Percentiles rank a stretch among this genome's conserved stretches.
Evolutionary conservation across 116 monocot species (phyloP).

Genomic region (Phalaenopsis hybrid): DNA sequence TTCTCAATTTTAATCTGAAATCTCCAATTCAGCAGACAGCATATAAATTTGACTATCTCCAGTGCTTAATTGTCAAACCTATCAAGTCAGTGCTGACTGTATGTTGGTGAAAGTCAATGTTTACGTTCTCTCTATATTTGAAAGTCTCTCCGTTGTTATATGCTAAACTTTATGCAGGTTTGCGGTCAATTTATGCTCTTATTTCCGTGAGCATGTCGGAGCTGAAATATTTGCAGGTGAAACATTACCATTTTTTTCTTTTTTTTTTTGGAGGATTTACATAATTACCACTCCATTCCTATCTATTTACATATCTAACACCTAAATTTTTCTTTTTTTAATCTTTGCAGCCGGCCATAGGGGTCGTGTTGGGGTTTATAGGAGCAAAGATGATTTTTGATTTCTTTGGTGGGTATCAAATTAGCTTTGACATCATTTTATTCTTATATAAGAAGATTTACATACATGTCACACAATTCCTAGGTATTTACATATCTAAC

Average conservation of each 20-base stretch:
- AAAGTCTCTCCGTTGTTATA: neutral
- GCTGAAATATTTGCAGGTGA: constrained; percentile 82
- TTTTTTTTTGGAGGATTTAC: no score
- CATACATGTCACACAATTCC: no score
- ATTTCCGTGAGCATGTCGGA: constrained; percentile 85
- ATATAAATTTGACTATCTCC: no score
- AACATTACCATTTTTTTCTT: neutral
- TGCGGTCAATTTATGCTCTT: constrained; percentile 75
- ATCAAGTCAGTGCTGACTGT: neutral
- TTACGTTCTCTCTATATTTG: neutral
- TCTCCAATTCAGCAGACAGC: no score
- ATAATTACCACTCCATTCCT: no score
- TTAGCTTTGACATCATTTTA: neutral
- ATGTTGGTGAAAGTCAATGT: neutral
- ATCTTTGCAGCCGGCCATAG: constrained; percentile 80
- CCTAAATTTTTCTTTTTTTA: no score
- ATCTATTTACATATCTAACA: no score
- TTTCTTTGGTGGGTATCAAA: constrained; percentile 60
- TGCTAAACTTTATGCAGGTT: constrained; percentile 33
- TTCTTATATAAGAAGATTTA: neutral
- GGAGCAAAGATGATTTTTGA: constrained; percentile 87
- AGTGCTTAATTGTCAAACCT: no score
- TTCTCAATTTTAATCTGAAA: no score
- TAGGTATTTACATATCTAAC: no score
- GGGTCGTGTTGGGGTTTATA: constrained; percentile 83